phyloP scores from a whole-genome alignment of 2,329 filamentous ascomycete species.

The Nemania sp. region DNA sequence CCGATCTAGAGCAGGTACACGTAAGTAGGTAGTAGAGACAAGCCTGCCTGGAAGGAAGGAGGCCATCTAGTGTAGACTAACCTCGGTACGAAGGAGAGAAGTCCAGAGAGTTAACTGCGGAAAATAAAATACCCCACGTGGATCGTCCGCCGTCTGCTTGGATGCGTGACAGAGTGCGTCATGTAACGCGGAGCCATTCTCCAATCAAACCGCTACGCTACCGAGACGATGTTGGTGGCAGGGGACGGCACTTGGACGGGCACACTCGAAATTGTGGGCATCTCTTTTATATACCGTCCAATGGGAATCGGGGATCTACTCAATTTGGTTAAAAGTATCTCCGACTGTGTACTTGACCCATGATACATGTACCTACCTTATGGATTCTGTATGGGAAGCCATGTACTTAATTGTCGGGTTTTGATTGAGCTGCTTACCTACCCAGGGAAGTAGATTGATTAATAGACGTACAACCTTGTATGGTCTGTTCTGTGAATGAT shows the following conservation, averaged over 20 bases:
- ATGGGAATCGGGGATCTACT: too few species aligned
- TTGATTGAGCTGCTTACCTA: too few species aligned
- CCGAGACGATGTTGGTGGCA: constrained; percentile 11
- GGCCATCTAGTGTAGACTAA: background rate
- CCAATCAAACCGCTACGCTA: background rate
- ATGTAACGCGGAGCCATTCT: constrained; percentile 14
- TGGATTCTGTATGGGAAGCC: background rate
- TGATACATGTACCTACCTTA: too few species aligned
- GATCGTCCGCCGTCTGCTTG: constrained; percentile 9
- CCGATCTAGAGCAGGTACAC: background rate
- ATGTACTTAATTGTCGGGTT: too few species aligned
- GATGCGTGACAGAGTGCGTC: constrained; percentile 15
- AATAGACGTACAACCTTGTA: too few species aligned
- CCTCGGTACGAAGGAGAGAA: background rate
- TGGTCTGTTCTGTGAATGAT: too few species aligned
- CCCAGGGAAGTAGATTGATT: too few species aligned
- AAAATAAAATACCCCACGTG: constrained; percentile 7
- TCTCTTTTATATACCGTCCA: too few species aligned
- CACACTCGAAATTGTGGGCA: constrained; percentile 14
- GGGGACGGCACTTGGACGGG: constrained; percentile 23
- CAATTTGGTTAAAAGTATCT: background rate
- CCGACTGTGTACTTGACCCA: too few species aligned
- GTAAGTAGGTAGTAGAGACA: background rate
- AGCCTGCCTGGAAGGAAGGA: background rate
- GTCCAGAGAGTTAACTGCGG: background rate